Conservation (phyloP, 306 rosid genomes). For the Fagus sylvatica region DNA sequence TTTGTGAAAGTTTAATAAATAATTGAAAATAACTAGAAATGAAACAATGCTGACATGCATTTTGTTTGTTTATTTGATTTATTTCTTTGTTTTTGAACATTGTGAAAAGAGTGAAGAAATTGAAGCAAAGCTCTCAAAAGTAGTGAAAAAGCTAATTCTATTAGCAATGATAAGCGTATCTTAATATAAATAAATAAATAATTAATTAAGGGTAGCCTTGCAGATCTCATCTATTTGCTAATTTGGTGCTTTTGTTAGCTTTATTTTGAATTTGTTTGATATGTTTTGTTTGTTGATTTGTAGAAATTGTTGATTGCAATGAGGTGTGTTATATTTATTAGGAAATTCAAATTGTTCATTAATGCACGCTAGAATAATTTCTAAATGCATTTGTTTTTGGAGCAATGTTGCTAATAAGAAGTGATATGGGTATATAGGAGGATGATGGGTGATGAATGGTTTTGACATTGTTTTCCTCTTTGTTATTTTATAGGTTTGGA, state of each 20-base stretch:
- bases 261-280: slow-evolving; percentile 4
- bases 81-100: no score
- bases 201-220: no score
- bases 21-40: background rate
- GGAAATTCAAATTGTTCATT: background rate
- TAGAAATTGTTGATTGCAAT: background rate
- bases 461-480: background rate
- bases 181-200: no score
- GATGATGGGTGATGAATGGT: background rate
- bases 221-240: no score
- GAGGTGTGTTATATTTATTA: background rate
- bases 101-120: no score
- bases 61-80: background rate
- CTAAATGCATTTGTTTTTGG: no score
- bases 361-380: background rate
- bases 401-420: no score
- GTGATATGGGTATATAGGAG: no score
- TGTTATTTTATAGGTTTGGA: background rate
- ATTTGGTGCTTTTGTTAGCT: background rate
- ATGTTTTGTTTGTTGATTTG: background rate
- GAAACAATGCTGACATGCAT: background rate
- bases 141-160: no score
- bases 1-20: background rate
- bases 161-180: no score
- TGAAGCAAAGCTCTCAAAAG: no score